Evolutionary conservation across 768 basidiomycete genomes (phyloP), one percentile per base, ranked within the genome.

Genomic region (Russula virescens): DNA sequence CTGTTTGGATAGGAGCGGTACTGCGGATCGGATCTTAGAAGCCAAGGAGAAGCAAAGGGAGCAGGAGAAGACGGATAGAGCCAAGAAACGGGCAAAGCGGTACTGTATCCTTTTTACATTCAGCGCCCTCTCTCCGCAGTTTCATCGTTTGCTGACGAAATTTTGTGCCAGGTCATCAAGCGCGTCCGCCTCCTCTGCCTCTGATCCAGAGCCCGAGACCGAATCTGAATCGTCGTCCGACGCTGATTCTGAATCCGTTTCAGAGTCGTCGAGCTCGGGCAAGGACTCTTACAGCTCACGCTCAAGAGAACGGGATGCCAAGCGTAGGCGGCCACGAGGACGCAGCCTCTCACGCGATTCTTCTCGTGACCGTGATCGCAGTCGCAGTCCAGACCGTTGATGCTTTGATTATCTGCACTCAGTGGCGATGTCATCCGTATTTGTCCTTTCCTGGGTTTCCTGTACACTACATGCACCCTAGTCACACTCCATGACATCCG

Each of bases 1-100:
- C 38, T 26, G 11, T 21, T 31, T 28, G 18, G 38, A 35, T 58
- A 90, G 90, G 69, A 81, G 74, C 23, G 93, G 93, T 2, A 85
- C 84, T n/a, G 94, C 94, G 23, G 87, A 94, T 70, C 84, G 82
- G 69, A 94, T 97, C 46, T 71, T 97, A 28, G 88, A 87, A 69
- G 83, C 80, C 23, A 94, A 89, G 69, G 91, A 94, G 73, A 91
- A 88, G 71, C 86, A 86, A 66, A 75, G 91, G 43, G 77, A 78
- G 64, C 80, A 80, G 65, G 77, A 68, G 28, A 76, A 72, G 58
- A 71, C 65, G 21, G 69, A 65, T 13, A 63, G 68, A 19, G 65
- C 70, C 5, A 67, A 59, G 58, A 75, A 73, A 62, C 69, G 64
- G 50, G 51, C 63, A 26, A 71, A 68, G 60, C 74, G 78, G 74